Percentiles rank a stretch among this genome's conserved stretches.
Conservation (phyloP, 2,329 filamentous ascomycete species). For the Madurella mycetomatis region DNA sequence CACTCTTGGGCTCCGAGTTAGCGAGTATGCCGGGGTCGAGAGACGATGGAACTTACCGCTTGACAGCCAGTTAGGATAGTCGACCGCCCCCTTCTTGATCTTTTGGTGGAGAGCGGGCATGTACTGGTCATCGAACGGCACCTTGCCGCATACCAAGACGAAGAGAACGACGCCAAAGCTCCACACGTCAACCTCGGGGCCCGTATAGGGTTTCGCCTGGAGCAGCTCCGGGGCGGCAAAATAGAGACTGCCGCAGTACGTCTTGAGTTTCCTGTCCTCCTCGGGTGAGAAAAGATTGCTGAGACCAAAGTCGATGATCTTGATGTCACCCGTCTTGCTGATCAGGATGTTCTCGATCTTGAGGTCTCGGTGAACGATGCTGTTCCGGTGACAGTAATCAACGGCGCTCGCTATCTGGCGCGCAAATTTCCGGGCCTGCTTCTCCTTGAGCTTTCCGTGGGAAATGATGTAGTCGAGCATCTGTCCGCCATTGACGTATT, state of each 20-base stretch:
- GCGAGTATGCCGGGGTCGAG: conserved; percentile 12
- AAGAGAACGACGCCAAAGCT: conserved; percentile 98
- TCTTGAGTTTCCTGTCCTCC: conserved; percentile 72
- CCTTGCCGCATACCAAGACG: conserved; percentile 93
- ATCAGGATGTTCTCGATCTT: conserved; percentile 99
- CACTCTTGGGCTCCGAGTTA: conserved; percentile 63
- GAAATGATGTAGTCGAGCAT: conserved; percentile 99
- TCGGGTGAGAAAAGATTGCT: conserved; percentile 92
- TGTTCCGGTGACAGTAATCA: conserved; percentile 97
- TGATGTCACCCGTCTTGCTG: conserved; percentile 98
- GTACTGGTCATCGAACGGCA: conserved; percentile 97
- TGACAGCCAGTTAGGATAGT: conserved; percentile 92
- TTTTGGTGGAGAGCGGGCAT: conserved; percentile 98
- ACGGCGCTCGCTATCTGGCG: conserved; percentile 94
- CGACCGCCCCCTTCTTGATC: conserved; percentile 94
- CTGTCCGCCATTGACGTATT: conserved; percentile 97
- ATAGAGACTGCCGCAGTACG: conserved; percentile 95
- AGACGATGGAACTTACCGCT: conserved; percentile 57
- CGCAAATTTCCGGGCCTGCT: conserved; percentile 95
- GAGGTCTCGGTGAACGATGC: conserved; percentile 92
- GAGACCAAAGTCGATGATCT: conserved; percentile 97
- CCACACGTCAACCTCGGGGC: conserved; percentile 96
- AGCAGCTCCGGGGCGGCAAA: conserved; percentile 94
- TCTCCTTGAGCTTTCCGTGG: conserved; percentile 94
- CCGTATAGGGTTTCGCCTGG: conserved; percentile 90